Base-by-base conservation (phyloP, 2,329 filamentous ascomycete genomes). In the Venturia pyrina region DNA sequence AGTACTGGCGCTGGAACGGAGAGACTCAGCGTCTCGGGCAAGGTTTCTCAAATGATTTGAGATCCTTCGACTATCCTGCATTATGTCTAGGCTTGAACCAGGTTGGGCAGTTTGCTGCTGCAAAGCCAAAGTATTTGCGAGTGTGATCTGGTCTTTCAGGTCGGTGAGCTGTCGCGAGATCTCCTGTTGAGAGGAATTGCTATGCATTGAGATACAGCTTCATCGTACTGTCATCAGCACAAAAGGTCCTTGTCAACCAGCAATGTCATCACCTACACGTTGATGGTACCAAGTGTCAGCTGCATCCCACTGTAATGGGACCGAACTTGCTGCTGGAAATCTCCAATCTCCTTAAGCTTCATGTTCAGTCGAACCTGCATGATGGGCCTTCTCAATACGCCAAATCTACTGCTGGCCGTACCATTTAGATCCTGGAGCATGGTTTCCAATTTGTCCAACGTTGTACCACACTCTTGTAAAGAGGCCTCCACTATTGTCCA, bases 291-390 rank as follows among this genome's bases (percentile, higher is more conserved):
- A 40, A 61, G 57, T n/a, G 57, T 40, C 1, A 40, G 34, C 21
- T 61, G 57, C 57, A 61, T 61, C 34, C 34, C 57, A 28, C 57
- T 43, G 13, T 61, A 40, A 21, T 61, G 41, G 21, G 57, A 40
- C 19, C 41, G 57, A 24, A 61, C 41, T 43, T 61, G 57, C 57
- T 61, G 57, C 34, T 43, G 57, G 41, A 61, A 61, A 15, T 40
- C 57, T 21, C 34, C 41, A 37, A 61, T 43, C 34, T 61, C 57
- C 24, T 61, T 61, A 11, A 43, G 34, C 57, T 61, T 61, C 57
- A 61, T 11, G 11, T 61, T 61, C 34, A 61, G 21, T 61, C 57
- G 57, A 21, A 61, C 41, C 19, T 40, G 21, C 57, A 40, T 61
- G 7, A 43, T 61, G 57, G 41, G 34, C n/a, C 41, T 61, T 43